phyloP scores from a whole-genome alignment of 1,284 basidiomycete species.

The Ceratobasidium sp. region DNA sequence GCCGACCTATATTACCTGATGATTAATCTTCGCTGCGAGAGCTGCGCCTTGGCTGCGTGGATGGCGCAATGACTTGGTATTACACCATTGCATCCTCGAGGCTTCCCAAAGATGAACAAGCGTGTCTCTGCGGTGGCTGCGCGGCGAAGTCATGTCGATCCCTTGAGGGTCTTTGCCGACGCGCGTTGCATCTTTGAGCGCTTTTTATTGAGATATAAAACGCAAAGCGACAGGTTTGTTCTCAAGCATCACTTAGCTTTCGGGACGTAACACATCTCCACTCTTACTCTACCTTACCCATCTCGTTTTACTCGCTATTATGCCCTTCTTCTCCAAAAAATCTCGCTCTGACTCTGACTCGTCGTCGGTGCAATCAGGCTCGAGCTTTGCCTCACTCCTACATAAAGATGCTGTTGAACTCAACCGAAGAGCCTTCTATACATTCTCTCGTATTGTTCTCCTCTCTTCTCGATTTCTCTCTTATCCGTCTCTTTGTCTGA shows the following conservation, averaged over 20 bases:
- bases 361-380: not conserved
- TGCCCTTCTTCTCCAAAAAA: conserved; percentile 13
- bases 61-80: not conserved
- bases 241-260: not conserved
- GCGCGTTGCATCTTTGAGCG: not conserved
- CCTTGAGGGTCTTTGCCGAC: not conserved
- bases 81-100: not conserved
- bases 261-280: too few relatives aligned
- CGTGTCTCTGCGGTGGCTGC: not conserved
- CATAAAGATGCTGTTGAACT: not conserved
- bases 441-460: too few relatives aligned
- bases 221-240: not conserved
- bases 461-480: too few relatives aligned
- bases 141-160: not conserved
- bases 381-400: not conserved
- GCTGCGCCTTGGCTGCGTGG: conserved; percentile 10
- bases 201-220: not conserved
- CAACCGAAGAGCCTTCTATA: too few relatives aligned
- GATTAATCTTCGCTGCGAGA: not conserved
- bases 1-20: not conserved
- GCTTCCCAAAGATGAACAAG: not conserved
- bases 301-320: not conserved
- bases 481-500: too few relatives aligned
- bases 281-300: not conserved
- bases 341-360: not conserved